Evolutionary conservation across 2,329 filamentous ascomycete genomes (phyloP).

Genomic region (Aspergillus sp.): DNA sequence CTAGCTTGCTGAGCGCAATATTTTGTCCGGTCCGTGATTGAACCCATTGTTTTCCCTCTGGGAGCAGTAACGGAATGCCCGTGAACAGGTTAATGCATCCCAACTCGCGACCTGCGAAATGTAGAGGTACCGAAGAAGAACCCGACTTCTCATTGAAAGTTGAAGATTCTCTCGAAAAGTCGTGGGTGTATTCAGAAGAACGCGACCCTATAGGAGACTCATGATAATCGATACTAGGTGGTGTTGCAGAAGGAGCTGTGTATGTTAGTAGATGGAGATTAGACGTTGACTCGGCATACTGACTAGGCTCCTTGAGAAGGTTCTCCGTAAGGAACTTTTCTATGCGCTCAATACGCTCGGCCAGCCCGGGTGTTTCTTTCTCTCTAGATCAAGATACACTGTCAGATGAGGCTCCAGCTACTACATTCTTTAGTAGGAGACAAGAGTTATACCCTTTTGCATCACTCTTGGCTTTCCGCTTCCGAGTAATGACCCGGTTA

Average conservation of each 20-base stretch:
- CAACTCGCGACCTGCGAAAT: constrained; percentile 53
- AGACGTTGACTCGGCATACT: neutral
- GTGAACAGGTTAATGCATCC: constrained; percentile 52
- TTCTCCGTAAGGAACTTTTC: constrained; percentile 42
- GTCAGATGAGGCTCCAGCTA: neutral
- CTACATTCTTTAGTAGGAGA: neutral
- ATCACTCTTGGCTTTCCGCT: constrained; percentile 30
- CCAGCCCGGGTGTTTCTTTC: constrained; percentile 32
- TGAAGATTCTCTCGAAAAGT: constrained; percentile 1
- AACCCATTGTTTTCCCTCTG: constrained; percentile 53
- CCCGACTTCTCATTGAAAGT: constrained; percentile 19
- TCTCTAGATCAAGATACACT: constrained; percentile 14
- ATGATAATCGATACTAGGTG: neutral
- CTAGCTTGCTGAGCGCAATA: constrained; percentile 31
- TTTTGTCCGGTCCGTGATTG: constrained; percentile 48
- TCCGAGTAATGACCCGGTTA: constrained; percentile 32
- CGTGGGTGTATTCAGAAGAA: neutral
- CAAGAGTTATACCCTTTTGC: constrained; percentile 22
- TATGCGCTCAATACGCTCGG: constrained; percentile 45
- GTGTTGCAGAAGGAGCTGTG: constrained; percentile 22
- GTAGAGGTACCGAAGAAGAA: constrained; percentile 42
- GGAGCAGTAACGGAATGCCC: constrained; percentile 54
- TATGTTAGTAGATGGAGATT: constrained; percentile 3
- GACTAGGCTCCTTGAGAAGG: constrained; percentile 29
- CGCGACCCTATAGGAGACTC: neutral